phyloP scores from a whole-genome alignment of 2,329 filamentous ascomycete genomes.

The Monilinia polystroma region DNA sequence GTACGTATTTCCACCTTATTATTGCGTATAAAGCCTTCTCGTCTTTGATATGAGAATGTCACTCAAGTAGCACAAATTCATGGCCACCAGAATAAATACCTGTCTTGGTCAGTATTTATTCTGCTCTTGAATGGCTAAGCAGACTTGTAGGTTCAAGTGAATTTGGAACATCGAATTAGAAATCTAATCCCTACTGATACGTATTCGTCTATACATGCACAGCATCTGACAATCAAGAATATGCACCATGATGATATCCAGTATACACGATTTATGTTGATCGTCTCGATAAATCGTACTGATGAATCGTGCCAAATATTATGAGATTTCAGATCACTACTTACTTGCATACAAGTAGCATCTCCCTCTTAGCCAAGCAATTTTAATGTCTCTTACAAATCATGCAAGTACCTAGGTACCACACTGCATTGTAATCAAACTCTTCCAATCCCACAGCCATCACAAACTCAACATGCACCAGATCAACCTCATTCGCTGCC shows the following conservation, averaged over 20 bases:
- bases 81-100: not conserved
- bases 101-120: not conserved
- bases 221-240: not conserved
- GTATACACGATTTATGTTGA: not conserved
- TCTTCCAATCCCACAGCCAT: not conserved
- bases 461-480: not conserved
- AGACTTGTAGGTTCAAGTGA: not conserved
- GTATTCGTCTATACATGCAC: not conserved
- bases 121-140: not conserved
- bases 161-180: not conserved
- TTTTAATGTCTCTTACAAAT: not conserved
- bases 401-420: not conserved
- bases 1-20: not conserved
- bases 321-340: no score
- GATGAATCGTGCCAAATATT: not conserved
- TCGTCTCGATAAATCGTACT: not conserved
- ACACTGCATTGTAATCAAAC: not conserved
- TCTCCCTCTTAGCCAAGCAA: not conserved
- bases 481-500: not conserved
- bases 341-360: not conserved
- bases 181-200: not conserved
- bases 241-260: slow-evolving; percentile 6
- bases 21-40: not conserved
- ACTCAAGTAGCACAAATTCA: slow-evolving; percentile 3
- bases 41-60: slow-evolving; percentile 8